Conservation (phyloP, 2,329 filamentous ascomycete species). For the Lasiodiplodia sp. region DNA sequence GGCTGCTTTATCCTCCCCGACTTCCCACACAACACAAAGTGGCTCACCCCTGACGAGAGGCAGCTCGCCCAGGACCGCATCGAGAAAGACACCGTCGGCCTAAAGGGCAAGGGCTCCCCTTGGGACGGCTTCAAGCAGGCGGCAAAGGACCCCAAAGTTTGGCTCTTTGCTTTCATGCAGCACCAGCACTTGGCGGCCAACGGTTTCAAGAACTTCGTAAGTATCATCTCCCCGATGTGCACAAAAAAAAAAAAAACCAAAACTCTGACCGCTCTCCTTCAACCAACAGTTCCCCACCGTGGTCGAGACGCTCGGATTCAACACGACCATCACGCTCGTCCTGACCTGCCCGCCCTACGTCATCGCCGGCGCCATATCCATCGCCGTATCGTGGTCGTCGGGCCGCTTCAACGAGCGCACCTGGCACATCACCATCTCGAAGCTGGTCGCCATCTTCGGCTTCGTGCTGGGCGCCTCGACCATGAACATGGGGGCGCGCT, state of each 20-base stretch:
- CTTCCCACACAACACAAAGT: conserved; percentile 31
- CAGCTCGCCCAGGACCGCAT: conserved; percentile 36
- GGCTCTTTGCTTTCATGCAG: conserved; percentile 36
- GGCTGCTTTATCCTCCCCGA: conserved; percentile 48
- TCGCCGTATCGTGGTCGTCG: conserved; percentile 37
- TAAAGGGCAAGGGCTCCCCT: conserved; percentile 42
- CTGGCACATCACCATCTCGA: conserved; percentile 39
- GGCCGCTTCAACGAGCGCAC: conserved; percentile 42
- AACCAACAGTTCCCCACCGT: conserved; percentile 46
- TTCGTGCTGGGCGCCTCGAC: conserved; percentile 41
- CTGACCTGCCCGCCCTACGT: conserved; percentile 36
- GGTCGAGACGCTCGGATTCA: conserved; percentile 48
- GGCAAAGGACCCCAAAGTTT: conserved; percentile 7
- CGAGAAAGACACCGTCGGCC: conserved; percentile 57
- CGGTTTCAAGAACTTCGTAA: conserved; percentile 24
- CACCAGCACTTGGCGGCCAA: conserved; percentile 33
- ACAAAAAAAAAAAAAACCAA: too few species aligned
- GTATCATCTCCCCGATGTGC: not conserved
- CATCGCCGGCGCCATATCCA: conserved; percentile 37
- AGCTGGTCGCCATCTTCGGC: conserved; percentile 39
- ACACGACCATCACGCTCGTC: conserved; percentile 44
- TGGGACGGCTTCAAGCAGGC: conserved; percentile 17
- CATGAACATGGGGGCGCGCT: conserved; percentile 41
- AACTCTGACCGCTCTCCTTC: not conserved
- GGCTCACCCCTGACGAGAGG: conserved; percentile 19